Base-by-base conservation (phyloP, 441 rosid genomes). In the Aleurites moluccanus region DNA sequence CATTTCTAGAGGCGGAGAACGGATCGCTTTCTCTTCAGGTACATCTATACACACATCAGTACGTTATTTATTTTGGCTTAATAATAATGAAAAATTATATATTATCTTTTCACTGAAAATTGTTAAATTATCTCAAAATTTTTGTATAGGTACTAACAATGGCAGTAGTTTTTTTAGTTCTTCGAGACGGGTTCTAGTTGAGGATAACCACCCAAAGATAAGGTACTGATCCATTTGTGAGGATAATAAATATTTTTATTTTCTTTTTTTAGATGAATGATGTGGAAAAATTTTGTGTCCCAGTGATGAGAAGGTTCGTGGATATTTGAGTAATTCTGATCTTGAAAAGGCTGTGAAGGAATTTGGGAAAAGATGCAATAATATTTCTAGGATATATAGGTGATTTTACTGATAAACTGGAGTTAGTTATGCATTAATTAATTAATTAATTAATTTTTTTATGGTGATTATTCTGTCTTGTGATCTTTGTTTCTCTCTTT, bases 361-460 rank as follows among this genome's bases (percentile, higher is more conserved):
- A 57, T 90, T 92, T 61, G 83, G 91, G 70, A 81, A 70, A 69
- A 89, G 94, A 78, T 96, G 99, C 70, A 83, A 90, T 69, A 88
- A 83, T 77, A 89, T 96, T 78, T 96, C 94, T 71, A 88, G 96
- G 86, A 79, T 89, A 56, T 93, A 91, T 87, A 93, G 97, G 99
- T 96, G 81, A 81, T 83, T 75, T 38, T 38, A 66, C 60, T 67
- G 18, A 35, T 40, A 18, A 16, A 62, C 47, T 6, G 40, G 40
- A 38, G 6, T 18, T 27, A 64, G 20, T 15, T 62, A 10, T 27
- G 9, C 45, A n/a, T 60, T 59, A 3, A n/a, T n/a, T n/a, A n/a
- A n/a, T n/a, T n/a, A n/a, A n/a, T n/a, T n/a, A n/a, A n/a, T n/a
- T n/a, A n/a, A n/a, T n/a, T 21, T 40, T 57, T 61, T 62, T 57